These are phyloP conservation scores for Dimocarpus longan DNA, from an alignment of 345 rosid genomes.

Conservation along the genomic window DNA sequence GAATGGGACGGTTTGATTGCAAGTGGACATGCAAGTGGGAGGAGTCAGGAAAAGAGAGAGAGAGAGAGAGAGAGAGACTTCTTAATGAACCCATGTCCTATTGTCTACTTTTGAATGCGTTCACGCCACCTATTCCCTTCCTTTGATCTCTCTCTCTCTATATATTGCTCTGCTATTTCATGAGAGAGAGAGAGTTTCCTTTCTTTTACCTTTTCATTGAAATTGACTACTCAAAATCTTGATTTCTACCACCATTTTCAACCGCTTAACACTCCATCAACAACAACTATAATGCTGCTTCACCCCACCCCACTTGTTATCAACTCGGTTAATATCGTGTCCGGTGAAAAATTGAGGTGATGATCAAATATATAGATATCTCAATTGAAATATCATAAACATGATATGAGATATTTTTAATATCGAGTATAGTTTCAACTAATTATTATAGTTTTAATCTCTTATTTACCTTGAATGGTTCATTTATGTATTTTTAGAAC, in stretches of 20 bases:
- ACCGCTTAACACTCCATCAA: not conserved
- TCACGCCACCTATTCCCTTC: slow-evolving; percentile 30
- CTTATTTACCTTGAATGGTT: no score
- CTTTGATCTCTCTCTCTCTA: not conserved
- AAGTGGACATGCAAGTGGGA: slow-evolving; percentile 60
- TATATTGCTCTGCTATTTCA: no score
- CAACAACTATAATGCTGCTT: not conserved
- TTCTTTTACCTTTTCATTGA: not conserved
- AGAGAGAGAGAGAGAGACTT: slow-evolving; percentile 2
- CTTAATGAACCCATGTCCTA: slow-evolving; percentile 31
- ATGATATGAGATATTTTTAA: no score
- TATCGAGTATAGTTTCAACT: no score
- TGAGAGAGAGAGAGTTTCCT: no score
- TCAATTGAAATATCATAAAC: no score
- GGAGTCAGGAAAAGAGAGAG: not conserved
- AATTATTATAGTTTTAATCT: no score
- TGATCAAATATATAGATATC: no score
- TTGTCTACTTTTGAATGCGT: slow-evolving; percentile 32
- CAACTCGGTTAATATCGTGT: no score
- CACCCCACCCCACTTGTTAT: not conserved
- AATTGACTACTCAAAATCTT: slow-evolving; percentile 3
- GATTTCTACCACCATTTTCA: no score
- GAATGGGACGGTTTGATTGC: slow-evolving; percentile 38
- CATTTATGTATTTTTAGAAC: no score
- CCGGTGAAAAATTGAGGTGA: no score